Conservation (phyloP, 345 rosid genomes). For the Acer yangbiense region DNA sequence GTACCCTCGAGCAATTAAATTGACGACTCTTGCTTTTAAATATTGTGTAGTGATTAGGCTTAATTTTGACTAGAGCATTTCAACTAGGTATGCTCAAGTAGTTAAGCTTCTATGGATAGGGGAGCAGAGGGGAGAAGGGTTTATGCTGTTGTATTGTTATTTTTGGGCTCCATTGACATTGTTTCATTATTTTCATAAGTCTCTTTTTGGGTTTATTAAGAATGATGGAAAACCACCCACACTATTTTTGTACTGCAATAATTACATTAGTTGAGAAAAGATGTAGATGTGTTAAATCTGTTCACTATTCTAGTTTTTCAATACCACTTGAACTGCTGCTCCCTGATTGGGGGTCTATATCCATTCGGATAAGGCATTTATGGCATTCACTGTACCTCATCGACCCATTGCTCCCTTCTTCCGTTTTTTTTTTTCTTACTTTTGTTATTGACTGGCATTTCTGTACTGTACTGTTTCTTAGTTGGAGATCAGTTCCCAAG, state of each 20-base stretch:
- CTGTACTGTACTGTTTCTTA: conserved; percentile 38
- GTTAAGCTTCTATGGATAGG: not conserved
- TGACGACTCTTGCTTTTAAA: not conserved
- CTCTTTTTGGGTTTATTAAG: not conserved
- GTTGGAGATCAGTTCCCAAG: conserved; percentile 86
- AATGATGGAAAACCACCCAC: not conserved
- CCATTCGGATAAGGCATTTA: not conserved
- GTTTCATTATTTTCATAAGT: not conserved
- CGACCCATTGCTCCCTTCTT: not conserved
- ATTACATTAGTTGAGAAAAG: conserved; percentile 6
- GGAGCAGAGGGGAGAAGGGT: not conserved
- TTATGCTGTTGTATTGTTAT: not conserved
- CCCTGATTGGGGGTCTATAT: not conserved
- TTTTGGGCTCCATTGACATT: not conserved
- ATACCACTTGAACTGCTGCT: conserved; percentile 2
- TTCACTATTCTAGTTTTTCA: conserved; percentile 1
- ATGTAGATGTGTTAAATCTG: not conserved
- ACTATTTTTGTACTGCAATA: not conserved
- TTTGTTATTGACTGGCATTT: conserved; percentile 13
- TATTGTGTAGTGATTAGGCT: not conserved
- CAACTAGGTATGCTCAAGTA: not conserved
- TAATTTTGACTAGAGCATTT: not conserved
- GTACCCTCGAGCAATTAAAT: not conserved
- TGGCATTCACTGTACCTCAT: not conserved
- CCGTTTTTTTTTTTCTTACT: not conserved